Conservation (phyloP, 73 alveolate genomes). For the Paramecium tetraurelia region DNA sequence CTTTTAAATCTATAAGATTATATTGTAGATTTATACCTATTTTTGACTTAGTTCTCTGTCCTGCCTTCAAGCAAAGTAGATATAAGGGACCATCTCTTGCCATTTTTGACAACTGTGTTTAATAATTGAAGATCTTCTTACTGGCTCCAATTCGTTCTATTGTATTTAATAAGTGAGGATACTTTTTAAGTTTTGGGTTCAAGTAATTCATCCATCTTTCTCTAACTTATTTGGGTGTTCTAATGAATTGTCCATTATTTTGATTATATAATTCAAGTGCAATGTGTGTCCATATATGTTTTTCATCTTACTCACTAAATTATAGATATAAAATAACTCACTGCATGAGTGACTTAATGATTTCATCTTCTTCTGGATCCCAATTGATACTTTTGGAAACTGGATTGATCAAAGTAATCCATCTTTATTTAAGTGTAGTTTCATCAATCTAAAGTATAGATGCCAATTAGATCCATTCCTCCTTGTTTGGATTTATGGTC, state of each 20-base stretch:
- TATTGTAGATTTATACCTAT: conserved; percentile 59
- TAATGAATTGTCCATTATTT: conserved; percentile 38
- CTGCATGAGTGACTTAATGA: background rate
- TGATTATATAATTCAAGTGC: conserved; percentile 40
- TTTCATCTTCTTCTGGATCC: conserved; percentile 54
- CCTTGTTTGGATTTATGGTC: conserved; percentile 23
- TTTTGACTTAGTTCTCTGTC: conserved; percentile 88
- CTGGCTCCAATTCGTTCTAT: conserved; percentile 72
- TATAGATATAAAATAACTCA: background rate
- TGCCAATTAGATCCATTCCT: conserved; percentile 28
- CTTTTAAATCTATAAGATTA: conserved; percentile 3
- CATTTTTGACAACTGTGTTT: conserved; percentile 76
- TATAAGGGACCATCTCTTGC: conserved; percentile 89
- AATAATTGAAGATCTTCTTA: conserved; percentile 83
- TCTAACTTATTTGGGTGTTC: conserved; percentile 77
- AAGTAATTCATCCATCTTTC: conserved; percentile 91
- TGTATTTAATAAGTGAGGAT: background rate
- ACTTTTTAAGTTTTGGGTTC: conserved; percentile 81
- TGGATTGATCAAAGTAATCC: conserved; percentile 36
- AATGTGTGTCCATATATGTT: conserved; percentile 36
- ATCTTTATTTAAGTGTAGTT: conserved; percentile 26
- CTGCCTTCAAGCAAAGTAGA: conserved; percentile 80
- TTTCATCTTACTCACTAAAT: conserved; percentile 36
- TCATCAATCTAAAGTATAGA: background rate
- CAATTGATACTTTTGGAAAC: conserved; percentile 29